Evolutionary conservation across 768 basidiomycete genomes (phyloP).

Genomic region (Collybiopsis luxurians): DNA sequence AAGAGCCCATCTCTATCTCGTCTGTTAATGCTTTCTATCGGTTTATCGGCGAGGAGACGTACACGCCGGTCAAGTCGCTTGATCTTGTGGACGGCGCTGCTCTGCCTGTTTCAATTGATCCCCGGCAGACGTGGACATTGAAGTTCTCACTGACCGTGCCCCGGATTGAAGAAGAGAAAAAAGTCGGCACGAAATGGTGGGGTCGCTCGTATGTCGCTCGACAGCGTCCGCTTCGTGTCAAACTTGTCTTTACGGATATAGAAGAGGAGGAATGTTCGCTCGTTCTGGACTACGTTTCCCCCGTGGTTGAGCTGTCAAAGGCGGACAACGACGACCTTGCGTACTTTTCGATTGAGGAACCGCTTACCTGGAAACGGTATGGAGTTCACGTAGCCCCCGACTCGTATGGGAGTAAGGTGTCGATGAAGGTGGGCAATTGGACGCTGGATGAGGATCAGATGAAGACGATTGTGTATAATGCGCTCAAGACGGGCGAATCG

Average conservation of each 20-base stretch:
- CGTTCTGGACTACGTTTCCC: slow-evolving; percentile 33
- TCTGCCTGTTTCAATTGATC: slow-evolving; percentile 33
- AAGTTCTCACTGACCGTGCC: slow-evolving; percentile 29
- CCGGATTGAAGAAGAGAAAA: slow-evolving; percentile 30
- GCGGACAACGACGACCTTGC: slow-evolving; percentile 26
- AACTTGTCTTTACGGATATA: slow-evolving; percentile 31
- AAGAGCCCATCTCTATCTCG: slow-evolving; percentile 32
- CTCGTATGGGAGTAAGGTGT: slow-evolving; percentile 7
- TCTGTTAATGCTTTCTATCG: slow-evolving; percentile 31
- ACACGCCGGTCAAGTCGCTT: slow-evolving; percentile 25
- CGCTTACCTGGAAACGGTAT: slow-evolving; percentile 20
- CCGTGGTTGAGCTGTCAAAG: slow-evolving; percentile 24
- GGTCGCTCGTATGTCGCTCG: slow-evolving; percentile 31
- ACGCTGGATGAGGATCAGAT: slow-evolving; percentile 24
- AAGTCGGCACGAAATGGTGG: slow-evolving; percentile 28
- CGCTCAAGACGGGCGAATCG: slow-evolving; percentile 34
- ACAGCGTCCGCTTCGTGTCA: slow-evolving; percentile 33
- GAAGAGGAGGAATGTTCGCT: slow-evolving; percentile 38
- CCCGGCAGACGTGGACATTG: slow-evolving; percentile 31
- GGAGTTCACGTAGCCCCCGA: slow-evolving; percentile 22
- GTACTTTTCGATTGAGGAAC: slow-evolving; percentile 35
- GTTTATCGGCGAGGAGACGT: slow-evolving; percentile 31
- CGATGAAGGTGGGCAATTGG: slow-evolving; percentile 21
- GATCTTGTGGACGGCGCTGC: slow-evolving; percentile 20
- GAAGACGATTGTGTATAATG: slow-evolving; percentile 31